These are phyloP conservation scores for Colletotrichum siamense DNA, from an alignment of 2,329 filamentous ascomycete species.

Conservation along the genomic window DNA sequence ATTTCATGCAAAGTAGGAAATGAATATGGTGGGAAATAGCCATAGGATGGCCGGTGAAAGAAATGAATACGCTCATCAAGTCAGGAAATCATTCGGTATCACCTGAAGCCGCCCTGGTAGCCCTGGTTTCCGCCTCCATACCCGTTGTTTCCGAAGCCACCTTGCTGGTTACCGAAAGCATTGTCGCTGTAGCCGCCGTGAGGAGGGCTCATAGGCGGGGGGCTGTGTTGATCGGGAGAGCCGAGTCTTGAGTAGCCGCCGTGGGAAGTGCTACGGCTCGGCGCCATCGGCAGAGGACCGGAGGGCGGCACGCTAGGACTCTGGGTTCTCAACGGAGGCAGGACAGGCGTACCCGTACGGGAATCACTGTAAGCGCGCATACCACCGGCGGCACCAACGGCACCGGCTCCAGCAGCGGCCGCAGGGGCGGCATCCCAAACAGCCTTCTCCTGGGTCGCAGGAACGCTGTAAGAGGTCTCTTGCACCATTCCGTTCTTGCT, in stretches of 20 bases:
- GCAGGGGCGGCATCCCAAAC: constrained; percentile 25
- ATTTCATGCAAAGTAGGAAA: not conserved
- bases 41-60: not conserved
- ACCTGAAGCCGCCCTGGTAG: constrained; percentile 19
- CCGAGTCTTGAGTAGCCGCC: constrained; percentile 17
- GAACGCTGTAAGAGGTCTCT: constrained; percentile 36
- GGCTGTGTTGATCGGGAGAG: constrained; percentile 18
- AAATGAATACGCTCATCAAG: not conserved
- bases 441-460: constrained; percentile 33
- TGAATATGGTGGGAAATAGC: not conserved
- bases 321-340: constrained; percentile 15
- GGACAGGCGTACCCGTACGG: not conserved
- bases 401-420: constrained; percentile 23
- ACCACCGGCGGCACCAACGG: not conserved
- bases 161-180: constrained; percentile 9
- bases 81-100: not conserved
- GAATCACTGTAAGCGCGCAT: constrained; percentile 14
- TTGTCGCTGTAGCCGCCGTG: constrained; percentile 5
- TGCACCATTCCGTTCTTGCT: constrained; percentile 31
- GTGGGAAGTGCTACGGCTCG: constrained; percentile 20
- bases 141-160: not conserved
- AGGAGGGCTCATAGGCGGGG: constrained; percentile 20
- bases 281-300: constrained; percentile 15
- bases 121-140: constrained; percentile 14
- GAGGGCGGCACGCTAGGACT: constrained; percentile 20